Evolutionary conservation across 257 asterid genomes (phyloP), one percentile per base, ranked within the genome.

Genomic region (Fraxinus anomala): DNA sequence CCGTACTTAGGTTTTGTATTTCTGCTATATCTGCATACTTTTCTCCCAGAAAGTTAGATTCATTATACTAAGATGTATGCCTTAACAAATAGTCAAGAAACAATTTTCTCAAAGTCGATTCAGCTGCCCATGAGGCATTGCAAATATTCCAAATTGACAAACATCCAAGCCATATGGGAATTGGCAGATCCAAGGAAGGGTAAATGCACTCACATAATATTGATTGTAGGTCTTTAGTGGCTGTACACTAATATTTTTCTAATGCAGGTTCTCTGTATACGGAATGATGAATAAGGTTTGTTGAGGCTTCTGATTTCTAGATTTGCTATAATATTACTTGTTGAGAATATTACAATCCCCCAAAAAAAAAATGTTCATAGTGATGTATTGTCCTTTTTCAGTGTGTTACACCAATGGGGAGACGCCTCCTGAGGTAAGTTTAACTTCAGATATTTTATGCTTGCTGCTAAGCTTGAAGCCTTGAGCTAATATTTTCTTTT

Each of bases 111-210:
- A 91, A 89, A 85, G 96, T 95, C 87, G 99, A 95, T 89, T 84
- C 99, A 5, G 88, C 90, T 80, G 98, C 93, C 44, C 97, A 88
- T 33, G 99, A 95, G 82, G 98, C 97, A 70, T 88, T 95, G 85
- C 99, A 95, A 85, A 93, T 95, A 80, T 95, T 95, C 86, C 98
- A 95, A 83, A 89, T 89, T 47, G 99, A 95, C 87, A 93, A 91
- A 81, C 99, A 95, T 84, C 99, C 99, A 66, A 95, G 99, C 80
- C 99, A 95, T 81, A 95, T 93, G 99, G 99, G 99, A 75, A 95
- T 95, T 84, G 99, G 99, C 63, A 93, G 97, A 89, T 91, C 99
- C 76, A 95, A 93, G 89, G 99, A 95, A 91, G 99, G 99, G 99
- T 95, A 87, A 83, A 74, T 80, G 67, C 77, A 26, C 74, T 65